Conservation (phyloP, 1,139 yeast species). For the Dujonia santamariae region DNA sequence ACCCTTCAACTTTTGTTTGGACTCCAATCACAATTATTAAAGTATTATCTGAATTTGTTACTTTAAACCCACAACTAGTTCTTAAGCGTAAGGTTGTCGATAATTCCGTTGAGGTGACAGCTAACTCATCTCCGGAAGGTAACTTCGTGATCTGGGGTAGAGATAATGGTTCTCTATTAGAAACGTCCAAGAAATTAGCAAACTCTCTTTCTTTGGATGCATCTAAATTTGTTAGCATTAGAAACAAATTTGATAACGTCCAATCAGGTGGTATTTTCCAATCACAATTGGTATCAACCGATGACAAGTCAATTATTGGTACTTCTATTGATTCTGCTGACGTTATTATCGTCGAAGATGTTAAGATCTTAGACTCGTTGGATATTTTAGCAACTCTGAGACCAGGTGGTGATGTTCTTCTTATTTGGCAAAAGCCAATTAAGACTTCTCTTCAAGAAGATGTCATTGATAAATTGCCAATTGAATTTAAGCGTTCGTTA, state of each 20-base stretch:
- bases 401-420: slow-evolving; percentile 54
- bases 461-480: slow-evolving; percentile 50
- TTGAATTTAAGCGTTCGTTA: slow-evolving; percentile 51
- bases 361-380: slow-evolving; percentile 48
- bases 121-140: slow-evolving; percentile 45
- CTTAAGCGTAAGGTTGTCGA: slow-evolving; percentile 10
- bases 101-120: slow-evolving; percentile 21
- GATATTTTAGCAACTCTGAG: slow-evolving; percentile 63
- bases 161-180: slow-evolving; percentile 55
- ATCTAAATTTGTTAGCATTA: slow-evolving; percentile 48
- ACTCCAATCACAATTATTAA: slow-evolving; percentile 53
- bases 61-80: slow-evolving; percentile 27
- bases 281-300: slow-evolving; percentile 59
- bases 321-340: slow-evolving; percentile 56
- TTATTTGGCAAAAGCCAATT: slow-evolving; percentile 41
- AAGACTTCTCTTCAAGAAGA: slow-evolving; percentile 42
- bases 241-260: slow-evolving; percentile 69
- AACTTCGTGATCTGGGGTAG: slow-evolving; percentile 65
- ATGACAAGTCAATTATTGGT: slow-evolving; percentile 22
- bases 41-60: slow-evolving; percentile 43
- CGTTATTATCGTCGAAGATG: slow-evolving; percentile 61
- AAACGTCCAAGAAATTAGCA: slow-evolving; percentile 65
- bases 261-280: slow-evolving; percentile 76
- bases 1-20: slow-evolving; percentile 54
- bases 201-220: slow-evolving; percentile 71